Base-by-base conservation (phyloP, 768 basidiomycete genomes). In the Suillus americanus region DNA sequence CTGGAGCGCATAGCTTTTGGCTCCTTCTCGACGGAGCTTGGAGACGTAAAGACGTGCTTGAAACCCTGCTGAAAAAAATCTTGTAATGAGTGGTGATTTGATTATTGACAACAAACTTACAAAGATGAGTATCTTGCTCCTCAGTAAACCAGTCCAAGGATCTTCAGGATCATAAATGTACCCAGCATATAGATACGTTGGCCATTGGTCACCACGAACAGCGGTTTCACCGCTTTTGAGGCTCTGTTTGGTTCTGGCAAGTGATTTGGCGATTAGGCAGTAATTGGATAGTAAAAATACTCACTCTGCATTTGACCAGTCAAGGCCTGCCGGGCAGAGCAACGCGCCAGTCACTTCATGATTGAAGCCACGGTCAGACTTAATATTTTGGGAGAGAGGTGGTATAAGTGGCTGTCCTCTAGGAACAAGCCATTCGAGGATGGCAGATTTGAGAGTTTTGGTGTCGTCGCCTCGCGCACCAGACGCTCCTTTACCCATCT, bases 321-420 rank as follows among this genome's bases (percentile, higher is more conserved):
- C 67, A 48, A 69, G 67, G 14, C 71, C 68, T n/a, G 71, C 68
- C 0, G 74, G 75, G 45, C 73, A 76, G 3, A 79, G 67, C 6
- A 76, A 68, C 1, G 61, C 50, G 0, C 77, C 75, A 3, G 73
- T 75, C 0, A 71, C 41, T 25, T 74, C 72, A 62, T 78, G 71
- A 40, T 73, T 65, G 12, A 67, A 63, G 0, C 73, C 68, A 2
- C 62, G 69, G 30, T 66, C 68, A 30, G 30, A 25, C 40, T 70
- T 70, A 18, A 64, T 37, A 54, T 43, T 25, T 28, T 63, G 66
- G 60, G 16, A 43, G 48, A 20, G 68, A 53, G 25, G 66, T 23
- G 16, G 54, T 48, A 67, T 71, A 28, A 77, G 40, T 20, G 63
- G 3, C 41, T 68, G 66, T 43, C 64, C 68, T 23, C 46, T 50